Evolutionary conservation across 192 early-diverging fungal genomes (phyloP).

Genomic region (Coemansia sp.): DNA sequence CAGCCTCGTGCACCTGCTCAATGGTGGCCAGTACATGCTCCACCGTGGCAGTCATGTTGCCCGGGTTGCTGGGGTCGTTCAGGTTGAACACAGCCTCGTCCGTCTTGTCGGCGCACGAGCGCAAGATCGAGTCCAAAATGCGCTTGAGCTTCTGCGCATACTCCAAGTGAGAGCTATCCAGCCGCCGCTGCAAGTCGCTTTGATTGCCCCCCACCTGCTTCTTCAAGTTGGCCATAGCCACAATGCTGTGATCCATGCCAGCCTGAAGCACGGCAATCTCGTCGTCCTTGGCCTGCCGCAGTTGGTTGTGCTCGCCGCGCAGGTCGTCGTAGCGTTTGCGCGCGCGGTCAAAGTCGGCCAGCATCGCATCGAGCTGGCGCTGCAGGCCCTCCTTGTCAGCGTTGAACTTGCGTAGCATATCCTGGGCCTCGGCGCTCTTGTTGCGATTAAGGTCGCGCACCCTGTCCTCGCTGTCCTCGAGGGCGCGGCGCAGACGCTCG

Average conservation of each 20-base stretch:
- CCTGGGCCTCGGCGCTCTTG: slow-evolving; percentile 82
- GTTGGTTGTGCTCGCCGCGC: slow-evolving; percentile 33
- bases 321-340: slow-evolving; percentile 48
- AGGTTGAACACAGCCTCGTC: slow-evolving; percentile 89
- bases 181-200: slow-evolving; percentile 59
- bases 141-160: slow-evolving; percentile 69
- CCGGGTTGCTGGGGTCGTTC: slow-evolving; percentile 74
- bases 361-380: slow-evolving; percentile 46
- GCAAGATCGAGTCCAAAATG: slow-evolving; percentile 84
- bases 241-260: slow-evolving; percentile 79
- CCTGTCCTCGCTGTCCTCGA: slow-evolving; percentile 73
- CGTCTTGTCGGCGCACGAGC: slow-evolving; percentile 82
- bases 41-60: slow-evolving; percentile 85
- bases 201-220: slow-evolving; percentile 54
- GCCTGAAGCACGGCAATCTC: slow-evolving; percentile 76
- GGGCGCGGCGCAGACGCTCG: slow-evolving; percentile 71
- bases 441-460: slow-evolving; percentile 74
- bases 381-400: slow-evolving; percentile 83
- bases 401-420: slow-evolving; percentile 78
- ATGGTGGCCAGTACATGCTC: slow-evolving; percentile 91
- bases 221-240: slow-evolving; percentile 71
- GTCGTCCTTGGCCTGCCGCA: slow-evolving; percentile 64
- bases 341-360: slow-evolving; percentile 37
- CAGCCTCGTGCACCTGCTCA: slow-evolving; percentile 74
- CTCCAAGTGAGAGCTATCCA: slow-evolving; percentile 64